These are phyloP conservation scores for Euphrasia arctica DNA, from an alignment of 305 asterid species.

Conservation along the genomic window DNA sequence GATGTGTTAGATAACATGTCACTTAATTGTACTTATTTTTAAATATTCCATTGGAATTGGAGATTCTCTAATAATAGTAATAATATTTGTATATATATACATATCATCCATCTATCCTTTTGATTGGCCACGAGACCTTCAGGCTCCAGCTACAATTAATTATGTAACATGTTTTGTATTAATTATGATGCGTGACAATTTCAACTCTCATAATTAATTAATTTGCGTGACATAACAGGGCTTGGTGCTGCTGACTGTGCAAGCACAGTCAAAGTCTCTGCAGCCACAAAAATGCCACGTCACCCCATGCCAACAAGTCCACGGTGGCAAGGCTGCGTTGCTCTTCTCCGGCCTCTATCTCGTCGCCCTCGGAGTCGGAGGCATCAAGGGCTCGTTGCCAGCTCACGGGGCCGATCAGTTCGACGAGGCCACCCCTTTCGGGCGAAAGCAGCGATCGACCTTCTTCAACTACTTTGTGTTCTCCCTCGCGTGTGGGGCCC, in stretches of 20 bases:
- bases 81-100: too few species aligned
- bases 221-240: constrained; percentile 45
- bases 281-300: constrained; percentile 59
- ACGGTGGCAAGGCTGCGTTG: constrained; percentile 73
- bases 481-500: constrained; percentile 62
- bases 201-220: neutral
- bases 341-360: constrained; percentile 67
- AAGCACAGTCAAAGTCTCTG: constrained; percentile 57
- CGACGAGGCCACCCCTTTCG: constrained; percentile 50
- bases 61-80: too few species aligned
- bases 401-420: constrained; percentile 91
- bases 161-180: too few species aligned
- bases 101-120: too few species aligned
- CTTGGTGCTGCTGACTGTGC: constrained; percentile 59
- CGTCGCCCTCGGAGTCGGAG: constrained; percentile 84
- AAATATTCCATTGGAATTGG: too few species aligned
- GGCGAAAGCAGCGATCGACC: constrained; percentile 65
- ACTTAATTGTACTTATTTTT: too few species aligned
- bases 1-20: too few species aligned
- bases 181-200: too few species aligned
- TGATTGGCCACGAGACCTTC: too few species aligned
- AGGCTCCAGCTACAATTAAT: too few species aligned
- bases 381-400: constrained; percentile 81
- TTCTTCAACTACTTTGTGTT: constrained; percentile 90
- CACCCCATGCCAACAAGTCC: constrained; percentile 48